Conservation (phyloP, 208 protist genomes). For the Naegleria fowleri region DNA sequence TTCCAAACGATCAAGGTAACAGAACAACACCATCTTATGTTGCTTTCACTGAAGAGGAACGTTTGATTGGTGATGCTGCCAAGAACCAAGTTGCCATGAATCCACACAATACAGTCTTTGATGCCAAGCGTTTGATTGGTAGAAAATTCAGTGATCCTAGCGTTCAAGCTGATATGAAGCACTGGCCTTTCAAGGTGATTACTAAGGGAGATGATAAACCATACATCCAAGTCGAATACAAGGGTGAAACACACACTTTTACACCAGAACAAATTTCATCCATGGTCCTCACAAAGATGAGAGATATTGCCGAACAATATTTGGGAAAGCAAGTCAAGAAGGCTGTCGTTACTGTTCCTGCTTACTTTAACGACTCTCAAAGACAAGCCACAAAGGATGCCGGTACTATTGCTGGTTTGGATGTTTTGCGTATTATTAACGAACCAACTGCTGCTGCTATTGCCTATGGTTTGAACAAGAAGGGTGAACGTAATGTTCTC, state of each 20-base stretch:
- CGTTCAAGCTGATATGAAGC: slow-evolving; percentile 89
- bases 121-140: slow-evolving; percentile 92
- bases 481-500: slow-evolving; percentile 54
- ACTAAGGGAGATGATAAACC: slow-evolving; percentile 62
- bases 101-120: slow-evolving; percentile 80
- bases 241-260: slow-evolving; percentile 64
- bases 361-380: slow-evolving; percentile 96
- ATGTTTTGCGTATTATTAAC: slow-evolving; percentile 85
- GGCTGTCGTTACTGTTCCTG: slow-evolving; percentile 91
- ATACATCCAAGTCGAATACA: slow-evolving; percentile 55
- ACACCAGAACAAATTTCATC: slow-evolving; percentile 81
- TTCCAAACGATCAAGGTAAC: slow-evolving; percentile 89
- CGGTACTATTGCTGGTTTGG: slow-evolving; percentile 84
- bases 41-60: slow-evolving; percentile 77
- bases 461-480: slow-evolving; percentile 86
- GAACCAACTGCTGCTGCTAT: slow-evolving; percentile 88
- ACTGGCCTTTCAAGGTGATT: slow-evolving; percentile 80
- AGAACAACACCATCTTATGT: slow-evolving; percentile 88
- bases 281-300: slow-evolving; percentile 88
- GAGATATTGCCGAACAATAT: slow-evolving; percentile 87
- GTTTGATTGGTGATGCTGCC: slow-evolving; percentile 73
- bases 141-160: slow-evolving; percentile 76
- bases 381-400: slow-evolving; percentile 96
- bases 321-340: slow-evolving; percentile 81
- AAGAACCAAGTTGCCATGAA: slow-evolving; percentile 83